Base-by-base conservation (phyloP, 192 early-diverging fungal genomes). In the Umbelopsis ramanniana region DNA sequence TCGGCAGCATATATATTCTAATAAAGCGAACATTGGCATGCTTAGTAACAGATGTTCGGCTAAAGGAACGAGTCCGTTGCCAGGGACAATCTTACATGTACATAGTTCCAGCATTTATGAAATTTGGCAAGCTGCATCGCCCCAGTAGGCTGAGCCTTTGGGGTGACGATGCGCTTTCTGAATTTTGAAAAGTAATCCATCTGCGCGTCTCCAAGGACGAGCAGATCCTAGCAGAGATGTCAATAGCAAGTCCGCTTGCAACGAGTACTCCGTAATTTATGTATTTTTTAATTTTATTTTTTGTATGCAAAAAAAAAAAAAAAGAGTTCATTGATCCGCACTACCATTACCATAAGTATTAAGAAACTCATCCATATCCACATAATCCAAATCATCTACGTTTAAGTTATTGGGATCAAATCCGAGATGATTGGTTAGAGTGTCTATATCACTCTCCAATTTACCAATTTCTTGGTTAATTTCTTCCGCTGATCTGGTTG, bases 181-280 rank as follows among this genome's bases (percentile, higher is more conserved):
- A 91, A 86, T 69, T 87, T 87, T 43, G 85, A 75, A 84, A 91
- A 89, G 76, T 89, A 89, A 72, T 89, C 87, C 87, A 89, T 89
- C 69, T 70, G 57, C 57, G 57, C 57, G 57, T 63, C 57, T 37
- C 40, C 40, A 43, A 35, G 26, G 57, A 63, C 57, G 57, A 63
- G 57, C 57, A 63, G 57, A 63, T 37, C 57, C 29, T 63, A 38
- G 40, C 40, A 11, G 57, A 63, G 57, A 63, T 63, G 57, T 37
- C 57, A 63, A n/a, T n/a, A 63, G 19, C 23, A 63, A 63, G 57
- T 63, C 57, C 57, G 57, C 57, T 29, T 14, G 11, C 29, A 55
- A 14, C 19, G 3, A 15, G 29, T 1, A 29, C 29, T 29, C 26
- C 9, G 48, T 19, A 50, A 10, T 50, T 19, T 21, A 15, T n/a